Base-by-base conservation (phyloP, 495 filamentous ascomycete species). In the Penicillium ucsense region DNA sequence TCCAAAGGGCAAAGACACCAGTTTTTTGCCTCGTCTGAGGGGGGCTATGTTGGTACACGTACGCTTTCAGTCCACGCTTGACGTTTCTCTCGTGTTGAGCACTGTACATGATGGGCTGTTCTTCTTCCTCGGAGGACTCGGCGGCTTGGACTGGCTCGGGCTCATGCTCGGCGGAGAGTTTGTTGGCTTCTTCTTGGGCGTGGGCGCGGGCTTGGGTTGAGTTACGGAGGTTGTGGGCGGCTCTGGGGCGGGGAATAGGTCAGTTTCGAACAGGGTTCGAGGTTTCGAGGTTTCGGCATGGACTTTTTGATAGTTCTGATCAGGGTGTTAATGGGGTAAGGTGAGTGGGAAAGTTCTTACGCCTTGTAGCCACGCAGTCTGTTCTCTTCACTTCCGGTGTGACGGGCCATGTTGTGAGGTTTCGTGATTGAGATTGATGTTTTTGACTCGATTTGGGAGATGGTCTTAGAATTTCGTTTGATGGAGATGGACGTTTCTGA, bases 311-410 rank as follows among this genome's bases (percentile, higher is more conserved):
- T 8, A 31, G 38, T 9, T 40, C 5, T 10, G 30, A n/a, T 5
- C 4, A 20, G 2, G 29, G n/a, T 20, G 11, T 28, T 2, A 8
- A 28, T 39, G 11, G 1, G 38, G 9, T 39, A 3, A 2, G 37
- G 37, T 20, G 9, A 1, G 0, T 4, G 39, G 8, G 2, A 30
- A n/a, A 9, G 35, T 9, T 39, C 42, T 30, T 39, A 56, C 53
- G 53, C 56, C 40, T 59, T 56, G 47, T 50, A 59, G 6, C 56
- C 53, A 4, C 49, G 49, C 12, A 52, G 53, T 39, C 51, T 55
- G 49, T 52, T 52, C 33, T 54, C 52, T 12, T 28, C 30, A 42
- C 31, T 45, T 28, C 35, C 47, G 27, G n/a, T 37, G 20, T 28
- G 5, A 8, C 35, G 36, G 10, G 30, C 46, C 46, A 53, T 53